Evolutionary conservation across 306 rosid species (phyloP).

Genomic region (Delonix regia): DNA sequence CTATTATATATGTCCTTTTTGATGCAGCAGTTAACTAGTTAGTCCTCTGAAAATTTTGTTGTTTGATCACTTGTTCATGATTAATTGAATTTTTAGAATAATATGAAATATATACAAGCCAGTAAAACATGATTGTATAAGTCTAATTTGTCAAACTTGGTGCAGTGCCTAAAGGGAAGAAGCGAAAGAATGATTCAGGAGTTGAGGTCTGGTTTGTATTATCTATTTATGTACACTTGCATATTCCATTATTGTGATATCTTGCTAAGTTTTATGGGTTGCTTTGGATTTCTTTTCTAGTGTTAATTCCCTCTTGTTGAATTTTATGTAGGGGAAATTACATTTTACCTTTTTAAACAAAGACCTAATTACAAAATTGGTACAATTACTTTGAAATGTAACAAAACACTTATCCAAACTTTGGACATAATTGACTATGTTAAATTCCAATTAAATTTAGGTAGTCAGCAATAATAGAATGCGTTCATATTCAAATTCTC

Average conservation of each 20-base stretch:
- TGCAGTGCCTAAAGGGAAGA: slow-evolving; percentile 68
- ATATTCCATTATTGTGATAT: not conserved
- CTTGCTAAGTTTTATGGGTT: not conserved
- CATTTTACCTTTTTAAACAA: not conserved
- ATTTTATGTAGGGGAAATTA: not conserved
- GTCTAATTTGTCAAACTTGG: slow-evolving; percentile 19
- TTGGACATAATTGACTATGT: not conserved
- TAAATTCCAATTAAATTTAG: not conserved
- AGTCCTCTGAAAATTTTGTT: slow-evolving; percentile 10
- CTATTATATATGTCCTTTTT: not conserved
- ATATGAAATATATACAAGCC: not conserved
- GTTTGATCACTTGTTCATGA: not conserved
- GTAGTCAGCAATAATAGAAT: not conserved
- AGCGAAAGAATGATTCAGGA: slow-evolving; percentile 69
- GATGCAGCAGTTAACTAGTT: not conserved
- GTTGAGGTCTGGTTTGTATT: slow-evolving; percentile 56
- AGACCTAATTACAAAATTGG: not conserved
- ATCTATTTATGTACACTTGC: not conserved
- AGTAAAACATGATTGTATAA: not conserved
- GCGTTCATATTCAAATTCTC: not conserved
- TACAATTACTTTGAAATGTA: not conserved
- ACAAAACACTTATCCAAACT: not conserved
- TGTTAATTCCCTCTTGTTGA: not conserved
- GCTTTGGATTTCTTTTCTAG: not conserved
- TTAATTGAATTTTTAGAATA: not conserved